Base-by-base conservation (phyloP, 2,329 filamentous ascomycete genomes). In the Cladophialophora psammophila region DNA sequence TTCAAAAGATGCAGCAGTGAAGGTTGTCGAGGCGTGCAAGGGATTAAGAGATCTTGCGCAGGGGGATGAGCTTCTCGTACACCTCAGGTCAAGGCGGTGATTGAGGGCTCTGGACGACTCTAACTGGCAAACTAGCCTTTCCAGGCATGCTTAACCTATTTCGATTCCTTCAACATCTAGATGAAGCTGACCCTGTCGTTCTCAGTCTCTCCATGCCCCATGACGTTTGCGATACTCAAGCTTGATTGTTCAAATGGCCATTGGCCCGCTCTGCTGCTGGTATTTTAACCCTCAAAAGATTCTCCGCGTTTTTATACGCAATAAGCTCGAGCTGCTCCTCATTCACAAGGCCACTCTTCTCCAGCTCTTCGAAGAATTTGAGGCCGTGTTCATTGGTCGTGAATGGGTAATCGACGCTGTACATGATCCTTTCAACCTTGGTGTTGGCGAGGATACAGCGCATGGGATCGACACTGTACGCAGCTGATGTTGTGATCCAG, bases 351-450 rank as follows among this genome's bases (percentile, higher is more conserved):
- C 81, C 82, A 68, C 84, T 86, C 54, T 77, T 72, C 65, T 78
- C 76, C 45, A 88, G 72, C 66, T 85, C 82, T 55, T 80, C 72
- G 55, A 87, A 75, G 70, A 83, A 86, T 9, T 75, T 76, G 26
- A 78, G 73, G 0, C 84, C 85, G 15, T 80, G 80, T 67, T 83
- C 80, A 65, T 82, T 86, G 55, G 76, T 76, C 40, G 80, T 79
- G 57, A 87, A 86, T 0, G 86, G 86, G 69, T 87, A 87, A 69
- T 87, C 85, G 8, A 87, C 82, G 67, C 83, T 87, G 71, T 84
- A 88, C 71, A 88, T 60, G 1, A 88, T 79, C 10, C 78, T 77
- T 20, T 86, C 83, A 15, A 80, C 76, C 18, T 69, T 69, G 32
- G 64, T 70, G 4, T 71, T 68, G 32, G 63, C 72, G 58, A 81